Evolutionary conservation across 176 grass and related monocot species (phyloP), one percentile per base, ranked within the genome.

Genomic region (Echinochloa phyllopogon): DNA sequence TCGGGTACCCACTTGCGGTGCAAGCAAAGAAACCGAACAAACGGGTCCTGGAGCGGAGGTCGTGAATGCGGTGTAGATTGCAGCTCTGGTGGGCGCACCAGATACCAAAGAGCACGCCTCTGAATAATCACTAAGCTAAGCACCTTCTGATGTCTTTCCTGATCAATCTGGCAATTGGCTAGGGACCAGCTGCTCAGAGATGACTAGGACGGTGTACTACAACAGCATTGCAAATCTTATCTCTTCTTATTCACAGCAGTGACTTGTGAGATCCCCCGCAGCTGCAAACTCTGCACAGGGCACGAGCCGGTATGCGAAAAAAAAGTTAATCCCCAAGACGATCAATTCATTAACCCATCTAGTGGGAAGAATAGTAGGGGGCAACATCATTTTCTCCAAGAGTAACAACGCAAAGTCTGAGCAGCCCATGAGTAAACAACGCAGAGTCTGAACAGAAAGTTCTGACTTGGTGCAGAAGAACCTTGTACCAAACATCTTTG

Each of bases 91-190:
- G 23, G n/a, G 23, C 13, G 23, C 13, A 17, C 21, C 75, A 6
- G 75, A 45, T 78, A 47, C 58, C 40, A 29, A 29, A 63, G 53
- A 77, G 55, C 74, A 77, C 74, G 53, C 74, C 74, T 77, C 53
- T 77, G 53, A 0, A 29, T 49, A 72, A 43, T 43, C 36, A 77
- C 74, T 58, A 37, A n/a, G 11, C 74, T 59, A 42, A 42, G 37
- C 74, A 76, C 36, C 52, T 77, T 25, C 66, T 25, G 20, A 25
- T 41, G 74, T 40, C 13, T 58, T 58, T n/a, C 38, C 38, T 24
- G 41, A 70, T 70, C 67, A 33, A 33, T 33, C 11, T 71, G 42
- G 21, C 42, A 29, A 23, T 17, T 15, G 7, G 44, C 69, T 10
- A 11, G 9, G 65, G 20, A 69, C 10, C 65, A n/a, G 8, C 65